These are phyloP conservation scores for Sarocladiaceae sp. DNA, from an alignment of 2,329 filamentous ascomycete genomes.

Conservation along the genomic window DNA sequence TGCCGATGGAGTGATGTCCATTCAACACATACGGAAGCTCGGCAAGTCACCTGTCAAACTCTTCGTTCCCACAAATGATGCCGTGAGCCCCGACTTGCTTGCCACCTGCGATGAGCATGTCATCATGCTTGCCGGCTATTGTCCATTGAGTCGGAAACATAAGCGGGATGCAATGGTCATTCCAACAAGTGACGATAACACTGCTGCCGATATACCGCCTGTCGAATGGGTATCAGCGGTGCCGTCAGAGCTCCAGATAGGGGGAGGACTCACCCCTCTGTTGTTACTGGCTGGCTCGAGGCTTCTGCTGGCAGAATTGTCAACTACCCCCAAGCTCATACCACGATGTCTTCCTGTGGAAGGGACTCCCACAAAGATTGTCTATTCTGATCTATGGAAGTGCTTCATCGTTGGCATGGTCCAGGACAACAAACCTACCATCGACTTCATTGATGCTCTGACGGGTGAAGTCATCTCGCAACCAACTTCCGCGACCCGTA, in stretches of 20 bases:
- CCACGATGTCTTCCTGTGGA: constrained; percentile 41
- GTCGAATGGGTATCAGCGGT: constrained; percentile 36
- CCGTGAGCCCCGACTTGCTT: constrained; percentile 27
- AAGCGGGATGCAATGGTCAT: constrained; percentile 16
- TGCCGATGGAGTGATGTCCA: constrained; percentile 16
- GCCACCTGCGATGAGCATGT: constrained; percentile 44
- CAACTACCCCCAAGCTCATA: constrained; percentile 37
- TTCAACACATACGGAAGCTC: constrained; percentile 25
- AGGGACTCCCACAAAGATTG: constrained; percentile 43
- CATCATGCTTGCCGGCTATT: constrained; percentile 34
- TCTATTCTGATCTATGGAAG: constrained; percentile 48
- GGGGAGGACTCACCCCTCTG: neutral
- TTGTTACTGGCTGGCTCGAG: constrained; percentile 43
- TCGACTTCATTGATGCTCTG: constrained; percentile 51
- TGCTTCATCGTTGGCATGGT: constrained; percentile 47
- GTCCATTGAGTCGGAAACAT: constrained; percentile 23
- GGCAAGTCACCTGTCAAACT: constrained; percentile 30
- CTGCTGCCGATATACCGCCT: constrained; percentile 37
- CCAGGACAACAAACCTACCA: constrained; percentile 35
- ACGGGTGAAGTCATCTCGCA: constrained; percentile 46
- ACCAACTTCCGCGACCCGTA: constrained; percentile 35
- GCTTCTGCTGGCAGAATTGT: constrained; percentile 48
- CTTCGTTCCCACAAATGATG: constrained; percentile 18
- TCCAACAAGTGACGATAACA: constrained; percentile 24
- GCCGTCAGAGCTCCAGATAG: neutral